A percentile compares a stretch with the other conserved stretches of the same genome.
Evolutionary conservation across 805 yeast genomes (phyloP).

Genomic region (Barnettozyma sp.): DNA sequence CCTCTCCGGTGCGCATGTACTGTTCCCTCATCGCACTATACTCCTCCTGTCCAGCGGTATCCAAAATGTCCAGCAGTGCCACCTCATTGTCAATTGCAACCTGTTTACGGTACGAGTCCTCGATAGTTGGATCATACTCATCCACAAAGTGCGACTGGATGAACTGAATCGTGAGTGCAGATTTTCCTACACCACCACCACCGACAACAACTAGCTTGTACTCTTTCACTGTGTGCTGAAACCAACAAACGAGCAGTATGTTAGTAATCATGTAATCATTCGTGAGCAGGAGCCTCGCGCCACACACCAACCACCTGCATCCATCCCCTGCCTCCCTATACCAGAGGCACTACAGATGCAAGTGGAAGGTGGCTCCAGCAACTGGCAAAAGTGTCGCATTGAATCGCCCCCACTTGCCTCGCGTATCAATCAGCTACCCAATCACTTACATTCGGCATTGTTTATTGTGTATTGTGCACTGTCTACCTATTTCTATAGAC

Average conservation of each 20-base stretch:
- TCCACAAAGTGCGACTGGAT: constrained; percentile 94
- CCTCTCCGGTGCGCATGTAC: constrained; percentile 95
- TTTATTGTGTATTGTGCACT: too few species aligned
- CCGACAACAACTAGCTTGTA: constrained; percentile 95
- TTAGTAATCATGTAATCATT: neutral
- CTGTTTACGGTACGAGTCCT: constrained; percentile 84
- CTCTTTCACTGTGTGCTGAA: constrained; percentile 51
- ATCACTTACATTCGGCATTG: constrained; percentile 1
- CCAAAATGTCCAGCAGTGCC: constrained; percentile 78
- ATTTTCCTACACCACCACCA: constrained; percentile 98
- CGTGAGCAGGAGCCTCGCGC: too few species aligned
- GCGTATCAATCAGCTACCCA: too few species aligned
- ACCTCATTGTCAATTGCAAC: constrained; percentile 76
- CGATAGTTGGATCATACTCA: constrained; percentile 98
- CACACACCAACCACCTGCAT: too few species aligned
- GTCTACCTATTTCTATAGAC: too few species aligned
- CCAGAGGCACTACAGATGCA: too few species aligned
- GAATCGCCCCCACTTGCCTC: neutral
- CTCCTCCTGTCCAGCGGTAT: constrained; percentile 98
- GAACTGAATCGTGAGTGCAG: constrained; percentile 90
- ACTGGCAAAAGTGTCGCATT: neutral
- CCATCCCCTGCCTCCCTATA: too few species aligned
- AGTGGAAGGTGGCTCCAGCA: too few species aligned
- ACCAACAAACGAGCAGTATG: neutral
- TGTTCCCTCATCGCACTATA: constrained; percentile 91